phyloP scores from a whole-genome alignment of 306 rosid genomes.

The Medicago arabica region DNA sequence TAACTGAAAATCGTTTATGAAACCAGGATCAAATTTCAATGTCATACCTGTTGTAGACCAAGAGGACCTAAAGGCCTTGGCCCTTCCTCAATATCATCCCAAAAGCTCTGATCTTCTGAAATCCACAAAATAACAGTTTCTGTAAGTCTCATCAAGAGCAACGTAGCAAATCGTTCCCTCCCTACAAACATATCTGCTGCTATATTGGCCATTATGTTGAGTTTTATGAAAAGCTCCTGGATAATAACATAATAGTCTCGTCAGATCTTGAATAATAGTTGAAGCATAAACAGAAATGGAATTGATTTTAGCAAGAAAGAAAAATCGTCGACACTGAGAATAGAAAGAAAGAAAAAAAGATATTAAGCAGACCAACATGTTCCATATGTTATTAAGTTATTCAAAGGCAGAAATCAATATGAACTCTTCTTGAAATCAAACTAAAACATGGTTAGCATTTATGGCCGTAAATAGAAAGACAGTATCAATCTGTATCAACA shows the following conservation, averaged over 20 bases:
- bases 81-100: constrained; percentile 99
- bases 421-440: constrained; percentile 3
- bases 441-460: background rate
- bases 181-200: constrained; percentile 98
- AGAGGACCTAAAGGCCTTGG: constrained; percentile 89
- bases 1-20: background rate
- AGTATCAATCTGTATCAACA: background rate
- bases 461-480: constrained; percentile 11
- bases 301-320: constrained; percentile 13
- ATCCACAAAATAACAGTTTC: constrained; percentile 98
- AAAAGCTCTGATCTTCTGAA: constrained; percentile 94
- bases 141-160: constrained; percentile 96
- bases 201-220: constrained; percentile 84
- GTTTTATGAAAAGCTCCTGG: constrained; percentile 89
- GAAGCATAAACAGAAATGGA: constrained; percentile 12
- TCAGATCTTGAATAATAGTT: constrained; percentile 39
- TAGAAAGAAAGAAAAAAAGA: background rate
- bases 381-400: constrained; percentile 4
- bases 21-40: constrained; percentile 27
- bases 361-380: constrained; percentile 1
- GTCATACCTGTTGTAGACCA: constrained; percentile 87
- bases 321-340: constrained; percentile 17
- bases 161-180: constrained; percentile 88
- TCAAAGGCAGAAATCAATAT: constrained; percentile 4
- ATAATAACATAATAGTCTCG: constrained; percentile 42